phyloP scores from a whole-genome alignment of 768 basidiomycete genomes.

The Serendipita sp. region DNA sequence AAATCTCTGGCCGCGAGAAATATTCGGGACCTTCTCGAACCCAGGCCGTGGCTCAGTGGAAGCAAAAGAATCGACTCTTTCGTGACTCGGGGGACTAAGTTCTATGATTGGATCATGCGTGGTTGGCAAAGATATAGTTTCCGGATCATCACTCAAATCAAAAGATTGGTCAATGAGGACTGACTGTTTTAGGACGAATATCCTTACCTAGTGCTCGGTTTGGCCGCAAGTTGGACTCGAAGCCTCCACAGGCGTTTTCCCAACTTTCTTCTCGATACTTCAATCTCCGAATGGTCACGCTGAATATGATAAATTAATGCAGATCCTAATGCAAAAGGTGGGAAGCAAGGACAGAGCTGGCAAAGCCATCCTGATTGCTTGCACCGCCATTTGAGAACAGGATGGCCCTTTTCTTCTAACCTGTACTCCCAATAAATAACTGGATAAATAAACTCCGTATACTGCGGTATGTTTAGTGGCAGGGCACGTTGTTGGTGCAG shows the following conservation, averaged over 20 bases:
- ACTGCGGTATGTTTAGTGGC: not conserved
- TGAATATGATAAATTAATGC: not conserved
- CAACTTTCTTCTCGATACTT: not conserved
- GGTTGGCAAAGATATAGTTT: too few species aligned
- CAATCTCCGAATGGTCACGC: not conserved
- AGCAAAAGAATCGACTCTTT: too few species aligned
- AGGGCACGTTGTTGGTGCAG: not conserved
- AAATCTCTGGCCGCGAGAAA: too few species aligned
- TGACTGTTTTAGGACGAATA: too few species aligned
- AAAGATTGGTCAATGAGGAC: too few species aligned
- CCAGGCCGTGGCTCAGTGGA: too few species aligned
- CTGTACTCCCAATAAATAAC: not conserved
- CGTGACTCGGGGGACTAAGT: too few species aligned
- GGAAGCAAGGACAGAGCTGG: not conserved
- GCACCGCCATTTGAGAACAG: not conserved
- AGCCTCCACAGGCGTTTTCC: not conserved
- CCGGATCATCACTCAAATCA: too few species aligned
- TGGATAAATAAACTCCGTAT: not conserved
- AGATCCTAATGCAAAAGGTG: not conserved
- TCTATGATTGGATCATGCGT: too few species aligned
- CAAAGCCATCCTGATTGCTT: not conserved
- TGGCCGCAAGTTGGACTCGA: not conserved
- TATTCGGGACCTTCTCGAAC: too few species aligned
- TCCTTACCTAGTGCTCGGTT: too few species aligned
- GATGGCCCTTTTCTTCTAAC: not conserved